Percentiles rank a stretch among this genome's conserved stretches.
Conservation (phyloP, 768 basidiomycete species). For the Naematelia encephala region DNA sequence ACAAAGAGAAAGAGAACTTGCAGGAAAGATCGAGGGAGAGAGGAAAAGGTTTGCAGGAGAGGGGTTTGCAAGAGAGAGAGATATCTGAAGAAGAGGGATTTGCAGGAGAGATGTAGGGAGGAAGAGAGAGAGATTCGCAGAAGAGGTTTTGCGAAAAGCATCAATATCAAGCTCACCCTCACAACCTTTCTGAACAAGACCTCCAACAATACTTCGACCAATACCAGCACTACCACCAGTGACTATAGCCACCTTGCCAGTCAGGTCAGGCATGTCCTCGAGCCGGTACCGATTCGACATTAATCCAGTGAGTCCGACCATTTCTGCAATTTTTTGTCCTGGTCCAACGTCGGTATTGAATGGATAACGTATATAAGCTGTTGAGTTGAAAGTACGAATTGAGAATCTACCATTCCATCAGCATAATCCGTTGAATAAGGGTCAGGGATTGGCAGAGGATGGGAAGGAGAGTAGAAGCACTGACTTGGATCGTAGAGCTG, state of each 20-base stretch:
- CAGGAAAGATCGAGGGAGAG: background rate
- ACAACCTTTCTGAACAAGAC: conserved; percentile 36
- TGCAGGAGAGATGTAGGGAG: background rate
- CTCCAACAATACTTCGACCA: conserved; percentile 33
- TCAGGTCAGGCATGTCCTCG: conserved; percentile 56
- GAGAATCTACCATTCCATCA: no score
- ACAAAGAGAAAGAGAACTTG: background rate
- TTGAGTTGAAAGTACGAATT: background rate
- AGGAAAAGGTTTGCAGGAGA: no score
- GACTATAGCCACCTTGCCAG: conserved; percentile 56
- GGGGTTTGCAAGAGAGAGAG: background rate
- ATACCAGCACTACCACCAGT: conserved; percentile 56
- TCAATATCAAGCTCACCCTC: conserved; percentile 18
- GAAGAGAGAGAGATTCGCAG: no score
- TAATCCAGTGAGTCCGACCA: conserved; percentile 40
- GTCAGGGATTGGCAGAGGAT: no score
- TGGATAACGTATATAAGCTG: background rate
- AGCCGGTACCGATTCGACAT: conserved; percentile 46
- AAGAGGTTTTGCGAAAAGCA: background rate
- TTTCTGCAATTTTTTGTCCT: conserved; percentile 5
- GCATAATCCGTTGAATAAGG: no score
- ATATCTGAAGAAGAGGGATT: background rate
- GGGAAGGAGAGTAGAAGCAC: background rate
- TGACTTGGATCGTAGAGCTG: background rate
- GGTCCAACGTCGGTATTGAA: background rate